These are phyloP conservation scores for Davidsoniella australis DNA, from an alignment of 2,329 filamentous ascomycete species.

Conservation along the genomic window DNA sequence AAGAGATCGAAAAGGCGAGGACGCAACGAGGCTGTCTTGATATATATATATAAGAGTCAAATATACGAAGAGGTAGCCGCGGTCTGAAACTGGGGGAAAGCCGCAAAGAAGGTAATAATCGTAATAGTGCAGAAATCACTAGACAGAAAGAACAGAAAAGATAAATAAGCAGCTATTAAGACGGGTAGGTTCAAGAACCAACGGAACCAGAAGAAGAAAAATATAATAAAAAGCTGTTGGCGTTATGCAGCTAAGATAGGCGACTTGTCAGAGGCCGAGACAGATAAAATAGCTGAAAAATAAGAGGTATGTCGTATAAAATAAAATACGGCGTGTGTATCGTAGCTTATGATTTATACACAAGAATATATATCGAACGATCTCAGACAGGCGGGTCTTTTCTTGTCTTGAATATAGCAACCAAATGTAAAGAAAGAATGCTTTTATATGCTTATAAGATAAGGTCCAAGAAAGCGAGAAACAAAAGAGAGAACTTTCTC, in stretches of 20 bases:
- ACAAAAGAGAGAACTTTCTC: no score
- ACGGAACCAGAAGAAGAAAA: no score
- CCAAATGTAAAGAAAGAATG: no score
- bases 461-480: no score
- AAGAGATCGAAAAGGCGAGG: neutral
- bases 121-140: neutral
- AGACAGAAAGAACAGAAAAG: neutral
- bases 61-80: neutral
- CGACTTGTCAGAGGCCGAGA: neutral
- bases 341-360: no score
- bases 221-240: no score
- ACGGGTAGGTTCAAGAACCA: neutral
- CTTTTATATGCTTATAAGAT: no score
- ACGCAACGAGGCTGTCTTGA: neutral
- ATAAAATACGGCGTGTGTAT: neutral
- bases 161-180: neutral
- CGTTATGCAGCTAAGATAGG: no score
- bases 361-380: neutral
- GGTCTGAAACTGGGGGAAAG: neutral
- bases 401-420: no score
- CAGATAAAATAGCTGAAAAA: neutral
- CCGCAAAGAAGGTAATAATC: neutral
- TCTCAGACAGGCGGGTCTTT: neutral
- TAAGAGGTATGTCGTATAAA: neutral
- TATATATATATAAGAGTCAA: neutral